Evolutionary conservation across 2,329 filamentous ascomycete species (phyloP).

Genomic region (Lasiodiplodia citricola): DNA sequence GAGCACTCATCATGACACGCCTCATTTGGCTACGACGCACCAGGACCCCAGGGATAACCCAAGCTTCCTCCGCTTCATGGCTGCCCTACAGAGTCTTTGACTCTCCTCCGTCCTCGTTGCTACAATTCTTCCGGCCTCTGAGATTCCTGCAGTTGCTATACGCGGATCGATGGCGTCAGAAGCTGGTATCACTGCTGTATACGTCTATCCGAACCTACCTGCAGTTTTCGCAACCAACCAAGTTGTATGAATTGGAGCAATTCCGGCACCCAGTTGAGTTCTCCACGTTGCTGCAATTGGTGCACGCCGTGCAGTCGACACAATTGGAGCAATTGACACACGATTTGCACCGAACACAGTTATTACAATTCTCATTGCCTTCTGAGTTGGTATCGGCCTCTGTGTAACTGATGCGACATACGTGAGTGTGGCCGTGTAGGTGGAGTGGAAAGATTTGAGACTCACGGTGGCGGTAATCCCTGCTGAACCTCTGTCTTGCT

Average conservation of each 20-base stretch:
- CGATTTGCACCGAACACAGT: not conserved
- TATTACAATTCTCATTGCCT: not conserved
- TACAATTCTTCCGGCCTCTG: not conserved
- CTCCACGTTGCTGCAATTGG: not conserved
- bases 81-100: not conserved
- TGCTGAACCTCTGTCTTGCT: not conserved
- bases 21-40: too few species aligned
- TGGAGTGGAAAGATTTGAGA: too few species aligned
- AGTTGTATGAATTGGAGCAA: conserved; percentile 9
- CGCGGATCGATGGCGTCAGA: not conserved
- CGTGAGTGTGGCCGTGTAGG: not conserved
- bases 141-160: conserved; percentile 17
- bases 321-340: not conserved
- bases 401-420: not conserved
- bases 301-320: not conserved
- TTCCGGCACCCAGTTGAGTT: not conserved
- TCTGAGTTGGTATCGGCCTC: not conserved
- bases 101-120: conserved; percentile 5
- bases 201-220: not conserved
- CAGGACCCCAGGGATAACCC: too few species aligned
- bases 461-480: not conserved
- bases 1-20: not conserved
- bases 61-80: not conserved
- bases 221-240: conserved; percentile 3
- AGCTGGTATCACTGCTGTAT: not conserved